phyloP scores from a whole-genome alignment of 129 eudicot genomes.

The Saposhnikovia divaricata region DNA sequence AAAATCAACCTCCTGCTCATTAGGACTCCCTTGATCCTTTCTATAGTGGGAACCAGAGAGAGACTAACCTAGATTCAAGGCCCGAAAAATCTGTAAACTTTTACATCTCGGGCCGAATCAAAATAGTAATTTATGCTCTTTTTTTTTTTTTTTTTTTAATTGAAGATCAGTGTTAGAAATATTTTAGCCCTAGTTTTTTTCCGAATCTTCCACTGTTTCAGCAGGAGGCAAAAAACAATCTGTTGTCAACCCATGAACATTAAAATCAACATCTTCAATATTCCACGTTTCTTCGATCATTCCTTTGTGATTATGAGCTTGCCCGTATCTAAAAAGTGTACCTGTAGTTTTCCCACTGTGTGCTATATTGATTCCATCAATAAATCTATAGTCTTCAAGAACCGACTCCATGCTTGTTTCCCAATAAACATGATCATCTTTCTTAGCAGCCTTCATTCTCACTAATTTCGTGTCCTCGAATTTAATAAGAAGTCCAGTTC shows the following conservation, averaged over 20 bases:
- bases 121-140: background rate
- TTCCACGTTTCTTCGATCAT: constrained; percentile 63
- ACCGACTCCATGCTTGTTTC: constrained; percentile 67
- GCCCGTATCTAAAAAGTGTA: constrained; percentile 51
- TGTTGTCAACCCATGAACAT: constrained; percentile 43
- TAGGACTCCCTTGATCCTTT: background rate
- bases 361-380: constrained; percentile 60
- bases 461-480: constrained; percentile 76
- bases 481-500: constrained; percentile 67
- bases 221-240: constrained; percentile 68
- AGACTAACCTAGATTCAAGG: background rate
- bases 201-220: constrained; percentile 17
- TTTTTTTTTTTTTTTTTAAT: too few species aligned
- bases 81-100: background rate
- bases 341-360: constrained; percentile 56
- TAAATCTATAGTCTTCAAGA: constrained; percentile 47
- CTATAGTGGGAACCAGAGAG: background rate
- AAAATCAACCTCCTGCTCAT: constrained; percentile 10
- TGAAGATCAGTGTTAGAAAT: background rate
- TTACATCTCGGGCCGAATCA: background rate
- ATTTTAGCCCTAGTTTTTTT: constrained; percentile 4
- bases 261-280: constrained; percentile 66
- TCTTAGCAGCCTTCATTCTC: constrained; percentile 42
- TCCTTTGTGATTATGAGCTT: constrained; percentile 35
- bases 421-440: constrained; percentile 40